Evolutionary conservation across 148 eudicot species (phyloP).

Genomic region (Rhododendron mucronatum): DNA sequence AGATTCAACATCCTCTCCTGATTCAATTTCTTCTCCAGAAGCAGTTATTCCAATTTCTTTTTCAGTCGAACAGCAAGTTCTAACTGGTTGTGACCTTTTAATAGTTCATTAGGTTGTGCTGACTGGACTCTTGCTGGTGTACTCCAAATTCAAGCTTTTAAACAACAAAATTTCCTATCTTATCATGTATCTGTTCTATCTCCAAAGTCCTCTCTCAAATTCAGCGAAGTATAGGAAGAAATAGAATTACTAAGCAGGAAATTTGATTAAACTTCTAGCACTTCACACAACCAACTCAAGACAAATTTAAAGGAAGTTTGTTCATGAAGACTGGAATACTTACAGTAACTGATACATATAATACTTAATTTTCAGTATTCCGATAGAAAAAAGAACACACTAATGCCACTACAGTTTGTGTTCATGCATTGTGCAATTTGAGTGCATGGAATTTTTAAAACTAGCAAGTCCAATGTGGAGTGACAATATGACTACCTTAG

Average conservation of each 20-base stretch:
- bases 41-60: background rate
- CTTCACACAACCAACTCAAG: background rate
- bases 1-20: background rate
- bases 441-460: background rate
- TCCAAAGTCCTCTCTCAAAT: background rate
- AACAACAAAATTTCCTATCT: background rate
- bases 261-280: background rate
- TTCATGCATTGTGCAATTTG: background rate
- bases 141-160: background rate
- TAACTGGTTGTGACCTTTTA: background rate
- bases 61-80: conserved; percentile 1
- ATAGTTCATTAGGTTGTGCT: background rate
- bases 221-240: background rate
- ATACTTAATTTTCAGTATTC: background rate
- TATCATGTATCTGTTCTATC: background rate
- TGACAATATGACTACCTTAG: background rate
- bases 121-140: background rate
- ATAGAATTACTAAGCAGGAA: background rate
- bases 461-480: background rate
- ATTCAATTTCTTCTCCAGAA: background rate
- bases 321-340: background rate
- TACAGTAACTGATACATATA: background rate
- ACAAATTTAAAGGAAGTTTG: background rate
- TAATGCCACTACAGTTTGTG: background rate
- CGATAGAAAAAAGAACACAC: background rate